Percentiles rank a stretch among this genome's conserved stretches.
phyloP scores from a whole-genome alignment of 768 basidiomycete genomes.

The Leccinum obscurum region DNA sequence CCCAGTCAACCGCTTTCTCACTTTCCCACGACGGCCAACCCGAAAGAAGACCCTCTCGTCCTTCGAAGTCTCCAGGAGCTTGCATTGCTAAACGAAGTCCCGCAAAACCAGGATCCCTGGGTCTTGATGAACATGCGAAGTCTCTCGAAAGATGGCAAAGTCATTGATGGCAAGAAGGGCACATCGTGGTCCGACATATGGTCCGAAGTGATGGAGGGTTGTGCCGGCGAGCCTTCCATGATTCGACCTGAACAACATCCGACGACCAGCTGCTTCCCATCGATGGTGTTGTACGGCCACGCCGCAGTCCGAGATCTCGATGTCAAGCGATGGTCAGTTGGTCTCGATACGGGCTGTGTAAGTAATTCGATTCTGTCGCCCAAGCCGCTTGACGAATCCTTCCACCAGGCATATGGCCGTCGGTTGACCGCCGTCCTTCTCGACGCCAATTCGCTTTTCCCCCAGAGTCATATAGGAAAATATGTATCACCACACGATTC shows the following conservation, averaged over 20 bases:
- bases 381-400: not conserved
- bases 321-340: conserved; percentile 79
- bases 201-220: conserved; percentile 62
- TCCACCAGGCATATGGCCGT: conserved; percentile 53
- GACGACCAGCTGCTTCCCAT: conserved; percentile 55
- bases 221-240: conserved; percentile 45
- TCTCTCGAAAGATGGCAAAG: conserved; percentile 39
- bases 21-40: conserved; percentile 42
- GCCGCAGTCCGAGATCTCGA: conserved; percentile 79
- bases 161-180: conserved; percentile 42
- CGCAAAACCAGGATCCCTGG: conserved; percentile 81
- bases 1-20: conserved; percentile 71
- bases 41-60: conserved; percentile 16
- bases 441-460: conserved; percentile 26
- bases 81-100: conserved; percentile 62
- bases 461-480: conserved; percentile 10
- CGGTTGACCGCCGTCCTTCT: conserved; percentile 71
- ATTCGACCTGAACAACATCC: not conserved
- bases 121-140: conserved; percentile 47
- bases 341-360: conserved; percentile 87
- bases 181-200: conserved; percentile 77
- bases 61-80: conserved; percentile 66
- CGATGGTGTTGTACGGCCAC: conserved; percentile 87
- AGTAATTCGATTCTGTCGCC: conserved; percentile 26
- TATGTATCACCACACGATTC: conserved; percentile 22